Evolutionary conservation across 768 basidiomycete species (phyloP), one percentile per base, ranked within the genome.

Genomic region (Leccinum pellstonianum): DNA sequence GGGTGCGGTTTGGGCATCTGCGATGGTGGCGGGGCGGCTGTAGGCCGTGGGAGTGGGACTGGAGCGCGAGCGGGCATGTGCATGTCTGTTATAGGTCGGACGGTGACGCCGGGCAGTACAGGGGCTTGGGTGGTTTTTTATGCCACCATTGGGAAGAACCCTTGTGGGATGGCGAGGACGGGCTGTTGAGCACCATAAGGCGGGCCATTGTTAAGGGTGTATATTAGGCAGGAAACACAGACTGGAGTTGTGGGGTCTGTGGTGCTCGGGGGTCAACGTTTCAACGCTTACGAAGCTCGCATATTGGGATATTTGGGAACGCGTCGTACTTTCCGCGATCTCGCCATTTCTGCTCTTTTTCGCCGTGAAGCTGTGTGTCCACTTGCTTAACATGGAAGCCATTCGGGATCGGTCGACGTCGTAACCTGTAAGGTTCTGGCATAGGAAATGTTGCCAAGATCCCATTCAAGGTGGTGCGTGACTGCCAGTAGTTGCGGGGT

Each of bases 111-210:
- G 11, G 59, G 43, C 29, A 47, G 14, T 25, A 67, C 9, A 10
- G 67, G 41, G 1, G 63, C 60, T 41, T 64, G 73, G 25, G 55
- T 31, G 0, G 60, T 60, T 51, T 52, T 69, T 54, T 65, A 68
- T 23, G 61, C 17, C 19, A 63, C 58, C 53, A 74, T 63, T 12
- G 73, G 73, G 14, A 68, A 17, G 19, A 70, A 74, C 2, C 50
- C 7, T 37, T 72, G 70, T 8, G 70, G 68, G 67, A 72, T 68
- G 25, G 69, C 43, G 4, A 65, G 46, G 23, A 72, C 8, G 10
- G 70, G 73, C 33, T 74, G 72, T n/a, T 74, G 72, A 4, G 65
- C 17, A 3, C 62, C 66, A 14, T 54, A 33, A 12, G 70, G 70
- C n/a, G 64, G 70, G 60, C 58, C 64, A 73, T 64, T 54, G 63